Conservation (phyloP, 1,284 basidiomycete genomes). For the Leccinum solheimii region DNA sequence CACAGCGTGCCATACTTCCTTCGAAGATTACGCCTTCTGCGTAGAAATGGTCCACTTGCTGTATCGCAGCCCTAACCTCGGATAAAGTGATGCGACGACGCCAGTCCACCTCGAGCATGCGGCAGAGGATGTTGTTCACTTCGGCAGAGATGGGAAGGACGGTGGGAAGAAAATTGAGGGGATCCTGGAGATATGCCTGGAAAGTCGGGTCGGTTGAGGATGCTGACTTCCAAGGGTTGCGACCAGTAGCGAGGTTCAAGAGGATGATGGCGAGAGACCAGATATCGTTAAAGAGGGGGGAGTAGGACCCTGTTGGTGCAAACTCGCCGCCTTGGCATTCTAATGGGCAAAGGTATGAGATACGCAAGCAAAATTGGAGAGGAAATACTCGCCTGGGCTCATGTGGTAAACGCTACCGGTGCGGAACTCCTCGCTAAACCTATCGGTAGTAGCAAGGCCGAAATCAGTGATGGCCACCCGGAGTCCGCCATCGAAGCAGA, state of each 20-base stretch:
- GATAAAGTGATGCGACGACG: slow-evolving; percentile 65
- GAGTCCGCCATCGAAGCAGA: slow-evolving; percentile 82
- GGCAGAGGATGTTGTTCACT: slow-evolving; percentile 64
- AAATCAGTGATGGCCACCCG: slow-evolving; percentile 94
- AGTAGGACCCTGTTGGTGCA: slow-evolving; percentile 71
- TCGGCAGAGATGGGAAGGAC: slow-evolving; percentile 75
- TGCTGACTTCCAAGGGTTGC: slow-evolving; percentile 99
- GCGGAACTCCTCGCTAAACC: slow-evolving; percentile 87
- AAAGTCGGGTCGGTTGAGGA: slow-evolving; percentile 74
- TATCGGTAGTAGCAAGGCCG: slow-evolving; percentile 92
- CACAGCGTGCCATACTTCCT: slow-evolving; percentile 79
- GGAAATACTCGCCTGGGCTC: slow-evolving; percentile 76
- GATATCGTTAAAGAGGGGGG: slow-evolving; percentile 88
- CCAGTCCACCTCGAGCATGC: slow-evolving; percentile 76
- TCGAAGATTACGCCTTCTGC: slow-evolving; percentile 74
- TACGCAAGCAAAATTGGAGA: slow-evolving; percentile 3
- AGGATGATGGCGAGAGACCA: slow-evolving; percentile 98
- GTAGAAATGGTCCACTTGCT: slow-evolving; percentile 68
- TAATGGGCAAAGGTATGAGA: slow-evolving; percentile 29
- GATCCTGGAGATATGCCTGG: slow-evolving; percentile 70
- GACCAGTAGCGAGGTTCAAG: slow-evolving; percentile 92
- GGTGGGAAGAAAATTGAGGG: slow-evolving; percentile 63
- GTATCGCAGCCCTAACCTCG: slow-evolving; percentile 72
- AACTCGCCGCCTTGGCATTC: slow-evolving; percentile 92
- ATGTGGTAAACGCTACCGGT: slow-evolving; percentile 97